Evolutionary conservation across 441 rosid species (phyloP).

Genomic region (Erodium trifolium): DNA sequence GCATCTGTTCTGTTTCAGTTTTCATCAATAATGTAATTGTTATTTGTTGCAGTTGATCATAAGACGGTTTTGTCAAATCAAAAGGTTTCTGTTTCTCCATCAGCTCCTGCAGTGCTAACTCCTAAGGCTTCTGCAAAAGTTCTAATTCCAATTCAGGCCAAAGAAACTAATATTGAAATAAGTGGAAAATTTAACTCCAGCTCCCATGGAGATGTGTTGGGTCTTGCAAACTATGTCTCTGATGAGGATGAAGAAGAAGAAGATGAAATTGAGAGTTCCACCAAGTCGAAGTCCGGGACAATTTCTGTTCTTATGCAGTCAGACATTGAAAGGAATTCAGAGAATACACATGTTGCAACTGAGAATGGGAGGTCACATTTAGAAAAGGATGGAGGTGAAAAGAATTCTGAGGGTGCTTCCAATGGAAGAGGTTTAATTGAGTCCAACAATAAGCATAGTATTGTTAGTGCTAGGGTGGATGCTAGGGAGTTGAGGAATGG

Average conservation of each 20-base stretch:
- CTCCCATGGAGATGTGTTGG: slow-evolving; percentile 64
- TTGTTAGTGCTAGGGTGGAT: slow-evolving; percentile 15
- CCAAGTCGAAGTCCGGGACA: slow-evolving; percentile 26
- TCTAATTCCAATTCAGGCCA: slow-evolving; percentile 36
- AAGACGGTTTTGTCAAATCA: slow-evolving; percentile 26
- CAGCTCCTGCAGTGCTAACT: slow-evolving; percentile 27
- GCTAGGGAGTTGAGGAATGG: slow-evolving; percentile 16
- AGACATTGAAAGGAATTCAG: slow-evolving; percentile 28
- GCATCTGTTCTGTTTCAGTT: slow-evolving; percentile 1
- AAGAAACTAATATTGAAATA: slow-evolving; percentile 31
- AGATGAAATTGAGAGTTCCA: slow-evolving; percentile 40
- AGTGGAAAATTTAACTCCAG: slow-evolving; percentile 50
- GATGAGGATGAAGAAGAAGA: slow-evolving; percentile 46
- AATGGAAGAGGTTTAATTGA: slow-evolving; percentile 3
- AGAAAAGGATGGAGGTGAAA: slow-evolving; percentile 24
- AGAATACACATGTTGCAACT: slow-evolving; percentile 22
- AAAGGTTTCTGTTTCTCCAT: slow-evolving; percentile 25
- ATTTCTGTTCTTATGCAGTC: slow-evolving; percentile 29
- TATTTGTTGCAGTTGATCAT: slow-evolving; percentile 31
- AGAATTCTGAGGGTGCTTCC: slow-evolving; percentile 25
- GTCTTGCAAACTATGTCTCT: slow-evolving; percentile 87
- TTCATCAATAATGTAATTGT: slow-evolving; percentile 13
- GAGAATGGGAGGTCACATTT: slow-evolving; percentile 34
- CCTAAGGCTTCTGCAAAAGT: slow-evolving; percentile 45
- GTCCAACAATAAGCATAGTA: slow-evolving; percentile 15